Base-by-base conservation (phyloP, 108 stramenopile genomes). In the Cylindrotheca closterium region DNA sequence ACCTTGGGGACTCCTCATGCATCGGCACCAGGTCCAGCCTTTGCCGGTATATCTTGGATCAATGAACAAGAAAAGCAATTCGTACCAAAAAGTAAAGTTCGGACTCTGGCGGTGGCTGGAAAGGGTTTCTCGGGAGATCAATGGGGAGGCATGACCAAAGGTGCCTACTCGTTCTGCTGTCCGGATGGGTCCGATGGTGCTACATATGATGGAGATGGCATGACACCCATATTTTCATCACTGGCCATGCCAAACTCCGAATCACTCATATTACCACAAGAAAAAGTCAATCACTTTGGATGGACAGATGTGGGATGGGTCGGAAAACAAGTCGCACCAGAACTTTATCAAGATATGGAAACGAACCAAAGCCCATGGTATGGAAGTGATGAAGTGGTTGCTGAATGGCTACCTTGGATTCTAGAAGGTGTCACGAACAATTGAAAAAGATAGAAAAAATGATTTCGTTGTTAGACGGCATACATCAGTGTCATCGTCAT, bases 191-290 rank as follows among this genome's bases (percentile, higher is more conserved):
- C 80, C 2, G 88, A 89, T 65, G 87, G 82, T 18, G 75, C 68
- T 22, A 30, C 47, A 19, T 82, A 80, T 29, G 80, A 83, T 53
- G 88, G 88, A 4, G 88, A 89, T 77, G 88, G 88, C n/a, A 72
- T 89, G 34, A 89, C 88, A 26, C 84, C 88, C 15, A 66, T 80
- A 1, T 52, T 72, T 50, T 69, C 66, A 49, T 73, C 84, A 0
- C 58, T 86, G 22, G 77, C 69, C 18, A 60, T 83, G 56, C 78
- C 79, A 52, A 73, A 74, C 23, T 71, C 59, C 25, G 52, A 70
- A 47, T 65, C 74, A 8, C 73, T 85, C 18, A 76, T 78, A 4
- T 22, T 83, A 58, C 56, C 73, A 25, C 55, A 81, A 23, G 65
- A 76, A 7, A 73, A 80, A 24, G 75, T 79, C 0, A 65, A 63